A percentile compares a stretch with the other conserved stretches of the same genome.
These are phyloP conservation scores for Chalciporus chontae DNA, from an alignment of 768 basidiomycete genomes.

Conservation along the genomic window DNA sequence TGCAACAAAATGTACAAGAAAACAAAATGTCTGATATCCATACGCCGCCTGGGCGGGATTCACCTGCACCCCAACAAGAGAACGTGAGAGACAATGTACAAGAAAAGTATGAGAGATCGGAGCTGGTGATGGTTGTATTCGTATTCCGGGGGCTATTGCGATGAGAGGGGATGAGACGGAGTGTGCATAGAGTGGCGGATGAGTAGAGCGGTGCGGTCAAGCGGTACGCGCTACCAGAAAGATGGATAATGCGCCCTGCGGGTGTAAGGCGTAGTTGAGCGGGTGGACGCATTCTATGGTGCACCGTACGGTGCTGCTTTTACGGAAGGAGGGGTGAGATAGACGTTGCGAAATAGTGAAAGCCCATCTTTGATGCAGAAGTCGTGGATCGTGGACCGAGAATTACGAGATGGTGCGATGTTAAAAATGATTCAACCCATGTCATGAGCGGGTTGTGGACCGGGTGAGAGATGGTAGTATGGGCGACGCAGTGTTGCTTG, in stretches of 20 bases:
- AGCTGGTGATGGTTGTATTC: neutral
- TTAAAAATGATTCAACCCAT: no score
- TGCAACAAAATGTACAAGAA: neutral
- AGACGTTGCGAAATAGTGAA: no score
- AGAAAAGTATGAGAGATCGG: no score
- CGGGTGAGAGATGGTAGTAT: neutral
- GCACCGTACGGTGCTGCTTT: no score
- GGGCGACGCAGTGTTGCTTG: neutral
- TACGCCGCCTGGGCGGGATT: neutral
- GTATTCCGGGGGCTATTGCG: neutral
- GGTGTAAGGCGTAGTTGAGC: no score
- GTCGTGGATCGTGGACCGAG: no score
- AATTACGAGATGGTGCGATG: no score
- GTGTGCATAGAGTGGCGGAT: neutral
- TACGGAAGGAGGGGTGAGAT: no score
- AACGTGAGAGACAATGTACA: neutral
- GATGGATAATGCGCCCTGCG: neutral
- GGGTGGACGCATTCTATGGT: no score
- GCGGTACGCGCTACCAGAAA: neutral
- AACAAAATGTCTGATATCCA: no score
- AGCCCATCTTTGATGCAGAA: no score
- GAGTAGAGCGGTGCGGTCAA: no score
- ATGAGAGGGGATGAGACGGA: neutral
- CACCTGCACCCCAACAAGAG: neutral
- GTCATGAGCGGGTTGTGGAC: neutral